These are phyloP conservation scores for Eutypa lata DNA, from an alignment of 2,329 filamentous ascomycete genomes.

Conservation along the genomic window DNA sequence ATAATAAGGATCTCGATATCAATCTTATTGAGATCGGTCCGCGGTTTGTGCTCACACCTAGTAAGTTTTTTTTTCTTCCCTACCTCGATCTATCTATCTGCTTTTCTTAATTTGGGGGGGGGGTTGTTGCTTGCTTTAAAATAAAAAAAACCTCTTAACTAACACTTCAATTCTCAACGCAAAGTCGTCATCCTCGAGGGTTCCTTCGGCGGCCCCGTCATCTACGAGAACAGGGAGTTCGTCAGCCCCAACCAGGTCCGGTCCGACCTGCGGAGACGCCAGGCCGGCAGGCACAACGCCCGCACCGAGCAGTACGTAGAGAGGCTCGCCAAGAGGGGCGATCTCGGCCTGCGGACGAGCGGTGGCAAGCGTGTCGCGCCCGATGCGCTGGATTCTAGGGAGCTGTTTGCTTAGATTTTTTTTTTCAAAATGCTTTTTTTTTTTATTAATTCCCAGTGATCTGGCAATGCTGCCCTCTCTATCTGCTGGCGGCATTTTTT, in stretches of 20 bases:
- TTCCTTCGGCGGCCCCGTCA: conserved; percentile 91
- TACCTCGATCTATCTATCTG: conserved; percentile 51
- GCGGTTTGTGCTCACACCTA: conserved; percentile 87
- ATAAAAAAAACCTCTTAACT: no score
- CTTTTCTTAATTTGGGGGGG: no score
- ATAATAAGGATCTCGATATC: conserved; percentile 66
- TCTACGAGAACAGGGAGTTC: conserved; percentile 98
- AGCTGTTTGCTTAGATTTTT: conserved; percentile 66
- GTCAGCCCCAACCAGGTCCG: conserved; percentile 94
- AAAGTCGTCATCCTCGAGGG: conserved; percentile 86
- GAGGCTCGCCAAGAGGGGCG: conserved; percentile 68
- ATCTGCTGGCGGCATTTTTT: background rate
- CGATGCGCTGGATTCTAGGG: conserved; percentile 72
- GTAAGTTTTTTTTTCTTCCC: conserved; percentile 47
- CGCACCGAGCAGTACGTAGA: conserved; percentile 73
- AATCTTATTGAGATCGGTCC: conserved; percentile 91
- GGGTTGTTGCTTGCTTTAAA: no score
- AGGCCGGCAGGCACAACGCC: conserved; percentile 74
- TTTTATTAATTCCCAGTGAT: no score
- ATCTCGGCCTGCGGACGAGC: conserved; percentile 69
- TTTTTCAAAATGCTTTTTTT: background rate
- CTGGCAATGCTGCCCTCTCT: no score
- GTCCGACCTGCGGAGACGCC: conserved; percentile 71
- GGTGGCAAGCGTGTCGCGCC: conserved; percentile 61
- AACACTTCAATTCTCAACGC: background rate